Conservation (phyloP, 306 rosid genomes). For the Rosa rugosa region DNA sequence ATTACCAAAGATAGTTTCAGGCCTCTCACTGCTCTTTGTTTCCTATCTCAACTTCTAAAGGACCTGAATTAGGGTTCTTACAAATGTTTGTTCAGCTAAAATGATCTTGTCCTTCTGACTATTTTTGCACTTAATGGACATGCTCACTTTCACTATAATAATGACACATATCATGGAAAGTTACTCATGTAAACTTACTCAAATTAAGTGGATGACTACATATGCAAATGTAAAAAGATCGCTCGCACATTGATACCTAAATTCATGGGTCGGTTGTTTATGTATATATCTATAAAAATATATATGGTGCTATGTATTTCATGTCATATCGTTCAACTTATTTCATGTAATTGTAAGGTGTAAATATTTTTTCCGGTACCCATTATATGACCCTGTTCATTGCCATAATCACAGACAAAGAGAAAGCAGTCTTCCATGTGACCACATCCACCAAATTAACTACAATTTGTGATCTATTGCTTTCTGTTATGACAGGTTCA, state of each 20-base stretch:
- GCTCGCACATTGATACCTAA: background rate
- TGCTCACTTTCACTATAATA: background rate
- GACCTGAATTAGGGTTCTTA: background rate
- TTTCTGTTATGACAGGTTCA: conserved; percentile 7
- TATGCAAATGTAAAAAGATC: background rate
- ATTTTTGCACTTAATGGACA: background rate
- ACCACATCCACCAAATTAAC: conserved; percentile 3
- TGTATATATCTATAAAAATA: background rate
- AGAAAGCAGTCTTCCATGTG: background rate
- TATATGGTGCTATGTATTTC: background rate
- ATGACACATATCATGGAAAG: background rate
- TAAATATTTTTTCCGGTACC: background rate
- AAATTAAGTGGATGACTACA: background rate
- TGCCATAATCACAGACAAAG: background rate
- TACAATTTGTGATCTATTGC: conserved; percentile 1
- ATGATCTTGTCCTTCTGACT: background rate
- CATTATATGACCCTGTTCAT: too few species aligned
- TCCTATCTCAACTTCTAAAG: background rate
- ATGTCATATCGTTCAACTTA: background rate
- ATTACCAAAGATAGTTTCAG: background rate
- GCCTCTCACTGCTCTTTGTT: background rate
- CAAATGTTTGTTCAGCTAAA: background rate
- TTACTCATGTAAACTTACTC: background rate
- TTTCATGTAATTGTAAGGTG: background rate
- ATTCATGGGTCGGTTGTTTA: background rate